These are phyloP conservation scores for Penstemon eatonii DNA, from an alignment of 257 asterid species.

Conservation along the genomic window DNA sequence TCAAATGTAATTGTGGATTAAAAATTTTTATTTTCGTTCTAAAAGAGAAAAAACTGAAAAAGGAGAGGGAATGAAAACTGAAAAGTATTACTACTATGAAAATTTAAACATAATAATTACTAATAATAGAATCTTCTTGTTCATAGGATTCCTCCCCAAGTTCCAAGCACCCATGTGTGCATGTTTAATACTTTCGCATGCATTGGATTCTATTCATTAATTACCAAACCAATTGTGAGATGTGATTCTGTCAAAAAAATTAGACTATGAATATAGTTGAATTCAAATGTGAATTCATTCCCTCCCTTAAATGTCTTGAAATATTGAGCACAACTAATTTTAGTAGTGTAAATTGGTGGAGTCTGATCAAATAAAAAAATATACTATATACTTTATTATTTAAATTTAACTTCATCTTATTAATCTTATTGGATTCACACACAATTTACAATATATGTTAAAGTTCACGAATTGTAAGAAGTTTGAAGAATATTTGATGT, in stretches of 20 bases:
- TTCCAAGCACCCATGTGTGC: neutral
- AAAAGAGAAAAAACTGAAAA: neutral
- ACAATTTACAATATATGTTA: no score
- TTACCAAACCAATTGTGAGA: neutral
- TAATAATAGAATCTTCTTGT: neutral
- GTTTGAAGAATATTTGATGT: no score
- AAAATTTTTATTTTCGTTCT: neutral
- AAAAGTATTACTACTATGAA: no score
- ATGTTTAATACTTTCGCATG: neutral
- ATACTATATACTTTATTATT: no score
- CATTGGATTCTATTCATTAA: conserved; percentile 9
- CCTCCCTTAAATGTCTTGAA: no score
- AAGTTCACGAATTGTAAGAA: no score
- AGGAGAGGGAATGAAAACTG: no score
- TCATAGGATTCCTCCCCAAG: conserved; percentile 8
- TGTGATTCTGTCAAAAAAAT: conserved; percentile 8
- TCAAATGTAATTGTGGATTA: neutral
- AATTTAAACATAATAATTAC: neutral
- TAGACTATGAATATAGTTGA: neutral
- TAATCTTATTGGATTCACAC: no score
- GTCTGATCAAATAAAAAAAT: no score
- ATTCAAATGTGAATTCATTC: neutral
- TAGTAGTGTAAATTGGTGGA: no score
- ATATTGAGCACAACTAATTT: no score
- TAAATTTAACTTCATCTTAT: no score